These are phyloP conservation scores for Gossypium trilobum DNA, from an alignment of 441 rosid genomes.

Conservation along the genomic window DNA sequence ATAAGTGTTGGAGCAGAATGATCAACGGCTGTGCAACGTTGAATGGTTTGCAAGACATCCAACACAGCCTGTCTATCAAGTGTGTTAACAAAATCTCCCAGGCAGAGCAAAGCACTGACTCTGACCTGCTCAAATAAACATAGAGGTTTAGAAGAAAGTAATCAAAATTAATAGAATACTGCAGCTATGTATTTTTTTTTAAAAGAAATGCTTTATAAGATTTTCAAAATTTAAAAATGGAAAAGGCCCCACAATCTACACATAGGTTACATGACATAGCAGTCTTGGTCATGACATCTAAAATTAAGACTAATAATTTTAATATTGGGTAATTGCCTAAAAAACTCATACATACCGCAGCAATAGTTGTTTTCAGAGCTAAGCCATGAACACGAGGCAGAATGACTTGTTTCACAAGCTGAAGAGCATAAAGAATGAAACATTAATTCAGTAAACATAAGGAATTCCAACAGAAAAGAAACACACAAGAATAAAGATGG, in stretches of 20 bases:
- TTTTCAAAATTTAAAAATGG: neutral
- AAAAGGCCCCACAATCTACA: neutral
- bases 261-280: neutral
- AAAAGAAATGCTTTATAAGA: neutral
- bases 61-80: slow-evolving; percentile 70
- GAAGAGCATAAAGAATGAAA: slow-evolving; percentile 21
- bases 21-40: slow-evolving; percentile 89
- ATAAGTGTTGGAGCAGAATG: slow-evolving; percentile 88
- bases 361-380: slow-evolving; percentile 90
- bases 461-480: neutral
- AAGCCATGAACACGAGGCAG: slow-evolving; percentile 89
- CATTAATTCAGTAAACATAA: neutral
- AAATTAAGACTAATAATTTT: neutral
- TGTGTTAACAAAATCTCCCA: slow-evolving; percentile 58
- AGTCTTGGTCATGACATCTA: neutral
- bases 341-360: slow-evolving; percentile 57
- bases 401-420: slow-evolving; percentile 89
- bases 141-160: slow-evolving; percentile 11
- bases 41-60: slow-evolving; percentile 77
- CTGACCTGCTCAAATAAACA: slow-evolving; percentile 54
- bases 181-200: neutral
- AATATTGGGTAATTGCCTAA: neutral
- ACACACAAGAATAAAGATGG: neutral
- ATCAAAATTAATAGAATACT: neutral
- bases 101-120: slow-evolving; percentile 82